Percentiles rank a stretch among this genome's conserved stretches.
These are phyloP conservation scores for Cochlearia excelsa DNA, from an alignment of 345 rosid species.

Conservation along the genomic window DNA sequence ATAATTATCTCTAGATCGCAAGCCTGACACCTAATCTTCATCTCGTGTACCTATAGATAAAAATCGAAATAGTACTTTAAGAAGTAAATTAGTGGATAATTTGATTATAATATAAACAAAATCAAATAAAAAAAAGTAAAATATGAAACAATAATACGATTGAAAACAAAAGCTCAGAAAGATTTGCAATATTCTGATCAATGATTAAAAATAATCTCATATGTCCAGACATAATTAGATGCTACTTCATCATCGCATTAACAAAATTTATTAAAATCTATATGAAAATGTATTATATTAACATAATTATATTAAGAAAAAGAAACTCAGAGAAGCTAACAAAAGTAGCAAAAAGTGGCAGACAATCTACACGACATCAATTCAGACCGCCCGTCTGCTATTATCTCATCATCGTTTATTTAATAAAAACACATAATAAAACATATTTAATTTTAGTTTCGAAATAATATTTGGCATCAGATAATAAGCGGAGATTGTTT, in stretches of 20 bases:
- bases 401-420: constrained; percentile 30
- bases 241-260: constrained; percentile 32
- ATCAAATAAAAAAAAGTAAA: no score
- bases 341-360: constrained; percentile 22
- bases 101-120: no score
- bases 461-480: constrained; percentile 26
- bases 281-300: no score
- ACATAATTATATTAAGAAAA: no score
- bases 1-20: no score
- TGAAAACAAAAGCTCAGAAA: constrained; percentile 22
- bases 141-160: no score
- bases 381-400: constrained; percentile 47
- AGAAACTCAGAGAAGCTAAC: constrained; percentile 29
- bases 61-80: no score
- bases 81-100: no score
- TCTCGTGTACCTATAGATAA: no score
- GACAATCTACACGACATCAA: constrained; percentile 43
- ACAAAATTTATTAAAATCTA: no score
- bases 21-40: no score
- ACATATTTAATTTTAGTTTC: no score
- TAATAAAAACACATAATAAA: not conserved
- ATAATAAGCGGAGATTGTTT: constrained; percentile 41
- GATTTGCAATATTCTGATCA: constrained; percentile 22
- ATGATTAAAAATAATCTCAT: constrained; percentile 27
- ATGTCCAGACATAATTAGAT: constrained; percentile 37